phyloP scores from a whole-genome alignment of 2,329 filamentous ascomycete genomes.

The Trichoderma semiorbis region DNA sequence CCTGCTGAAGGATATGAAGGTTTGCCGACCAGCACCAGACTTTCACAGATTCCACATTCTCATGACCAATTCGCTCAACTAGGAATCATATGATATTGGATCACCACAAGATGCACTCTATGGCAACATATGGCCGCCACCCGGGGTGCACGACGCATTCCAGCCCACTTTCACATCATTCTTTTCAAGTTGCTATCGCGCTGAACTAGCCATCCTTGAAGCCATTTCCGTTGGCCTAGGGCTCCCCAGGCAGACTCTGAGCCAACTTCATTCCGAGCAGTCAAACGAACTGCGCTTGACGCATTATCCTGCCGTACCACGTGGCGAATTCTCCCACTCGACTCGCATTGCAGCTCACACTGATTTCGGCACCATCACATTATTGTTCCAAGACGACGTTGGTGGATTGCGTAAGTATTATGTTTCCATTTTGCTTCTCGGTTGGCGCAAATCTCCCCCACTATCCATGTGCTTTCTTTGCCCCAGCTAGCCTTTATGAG shows the following conservation, averaged over 20 bases:
- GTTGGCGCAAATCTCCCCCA: neutral
- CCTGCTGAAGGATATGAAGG: conserved; percentile 15
- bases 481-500: neutral
- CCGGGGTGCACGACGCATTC: conserved; percentile 2
- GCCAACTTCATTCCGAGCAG: neutral
- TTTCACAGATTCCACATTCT: neutral
- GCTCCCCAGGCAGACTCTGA: neutral
- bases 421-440: neutral
- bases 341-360: conserved; percentile 12
- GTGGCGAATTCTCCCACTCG: conserved; percentile 3
- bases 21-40: neutral
- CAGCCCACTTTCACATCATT: conserved; percentile 5
- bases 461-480: neutral
- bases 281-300: neutral
- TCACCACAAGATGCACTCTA: conserved; percentile 2
- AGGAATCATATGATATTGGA: conserved; percentile 15
- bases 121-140: conserved; percentile 11
- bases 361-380: conserved; percentile 5
- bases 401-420: conserved; percentile 3
- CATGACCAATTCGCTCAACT: neutral
- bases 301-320: neutral
- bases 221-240: conserved; percentile 9
- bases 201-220: conserved; percentile 4
- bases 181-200: neutral
- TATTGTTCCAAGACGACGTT: conserved; percentile 7